phyloP scores from a whole-genome alignment of 495 filamentous ascomycete species.

The Pyrenula aspistea region DNA sequence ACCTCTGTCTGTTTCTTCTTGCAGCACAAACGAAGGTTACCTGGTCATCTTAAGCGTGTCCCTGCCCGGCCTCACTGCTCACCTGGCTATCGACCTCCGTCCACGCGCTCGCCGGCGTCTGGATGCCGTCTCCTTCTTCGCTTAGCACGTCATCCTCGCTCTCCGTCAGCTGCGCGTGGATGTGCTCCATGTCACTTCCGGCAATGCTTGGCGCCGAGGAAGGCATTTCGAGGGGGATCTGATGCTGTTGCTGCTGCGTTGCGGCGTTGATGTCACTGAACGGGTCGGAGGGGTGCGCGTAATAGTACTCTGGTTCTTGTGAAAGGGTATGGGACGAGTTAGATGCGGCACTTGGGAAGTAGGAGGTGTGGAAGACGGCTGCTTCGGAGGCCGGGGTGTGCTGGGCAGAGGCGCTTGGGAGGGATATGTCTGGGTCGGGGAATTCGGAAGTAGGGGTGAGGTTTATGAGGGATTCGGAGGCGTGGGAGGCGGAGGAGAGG shows the following conservation, averaged over 20 bases:
- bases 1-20: too few species aligned
- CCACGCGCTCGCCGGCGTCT: constrained; percentile 57
- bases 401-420: too few species aligned
- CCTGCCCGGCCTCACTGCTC: constrained; percentile 36
- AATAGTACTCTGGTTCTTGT: constrained; percentile 15
- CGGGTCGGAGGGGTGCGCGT: constrained; percentile 20
- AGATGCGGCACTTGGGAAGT: constrained; percentile 5
- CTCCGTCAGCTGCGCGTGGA: constrained; percentile 11
- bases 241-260: constrained; percentile 17
- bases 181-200: constrained; percentile 25
- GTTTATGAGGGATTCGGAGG: constrained; percentile 27
- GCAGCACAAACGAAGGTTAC: too few species aligned
- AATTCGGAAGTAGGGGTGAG: constrained; percentile 36
- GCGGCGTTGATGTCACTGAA: constrained; percentile 19
- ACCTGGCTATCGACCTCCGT: constrained; percentile 66
- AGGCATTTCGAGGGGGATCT: constrained; percentile 12
- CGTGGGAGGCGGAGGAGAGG: constrained; percentile 22
- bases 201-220: constrained; percentile 24
- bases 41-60: constrained; percentile 18
- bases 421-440: constrained; percentile 9
- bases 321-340: constrained; percentile 18
- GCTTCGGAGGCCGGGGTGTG: constrained; percentile 4
- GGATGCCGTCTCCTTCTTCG: constrained; percentile 45
- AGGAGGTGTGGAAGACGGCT: constrained; percentile 7
- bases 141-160: constrained; percentile 49